phyloP scores from a whole-genome alignment of 192 early-diverging fungal species.

The Phlyctochytrium arcticum region DNA sequence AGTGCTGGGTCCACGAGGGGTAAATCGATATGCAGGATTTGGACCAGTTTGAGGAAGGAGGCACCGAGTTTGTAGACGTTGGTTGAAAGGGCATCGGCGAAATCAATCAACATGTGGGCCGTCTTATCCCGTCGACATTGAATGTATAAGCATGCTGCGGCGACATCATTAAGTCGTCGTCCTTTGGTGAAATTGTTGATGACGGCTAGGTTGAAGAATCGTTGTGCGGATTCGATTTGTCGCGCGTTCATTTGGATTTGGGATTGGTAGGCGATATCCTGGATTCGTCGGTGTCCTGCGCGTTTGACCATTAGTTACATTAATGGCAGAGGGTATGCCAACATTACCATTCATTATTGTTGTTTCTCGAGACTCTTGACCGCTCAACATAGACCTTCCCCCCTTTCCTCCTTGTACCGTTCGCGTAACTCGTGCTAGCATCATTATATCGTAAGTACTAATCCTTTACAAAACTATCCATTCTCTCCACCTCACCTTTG shows the following conservation, averaged over 20 bases:
- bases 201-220: slow-evolving; percentile 81
- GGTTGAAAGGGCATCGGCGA: slow-evolving; percentile 77
- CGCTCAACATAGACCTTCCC: slow-evolving; percentile 1
- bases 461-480: neutral
- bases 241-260: slow-evolving; percentile 66
- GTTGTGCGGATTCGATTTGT: slow-evolving; percentile 75
- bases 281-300: slow-evolving; percentile 65
- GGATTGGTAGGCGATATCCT: slow-evolving; percentile 62
- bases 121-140: slow-evolving; percentile 81
- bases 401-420: neutral
- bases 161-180: slow-evolving; percentile 68
- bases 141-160: slow-evolving; percentile 88
- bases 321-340: slow-evolving; percentile 2
- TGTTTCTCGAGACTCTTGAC: slow-evolving; percentile 36
- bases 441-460: neutral
- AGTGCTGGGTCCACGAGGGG: slow-evolving; percentile 89
- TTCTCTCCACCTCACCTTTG: slow-evolving; percentile 4
- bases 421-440: neutral
- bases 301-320: neutral
- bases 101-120: slow-evolving; percentile 93
- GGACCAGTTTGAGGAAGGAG: slow-evolving; percentile 74
- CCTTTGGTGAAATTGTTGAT: slow-evolving; percentile 74
- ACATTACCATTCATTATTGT: slow-evolving; percentile 39
- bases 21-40: slow-evolving; percentile 37
- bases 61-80: slow-evolving; percentile 88